Conservation (phyloP, 2,329 filamentous ascomycete species). For the Aspergillus ochraceoroseus region DNA sequence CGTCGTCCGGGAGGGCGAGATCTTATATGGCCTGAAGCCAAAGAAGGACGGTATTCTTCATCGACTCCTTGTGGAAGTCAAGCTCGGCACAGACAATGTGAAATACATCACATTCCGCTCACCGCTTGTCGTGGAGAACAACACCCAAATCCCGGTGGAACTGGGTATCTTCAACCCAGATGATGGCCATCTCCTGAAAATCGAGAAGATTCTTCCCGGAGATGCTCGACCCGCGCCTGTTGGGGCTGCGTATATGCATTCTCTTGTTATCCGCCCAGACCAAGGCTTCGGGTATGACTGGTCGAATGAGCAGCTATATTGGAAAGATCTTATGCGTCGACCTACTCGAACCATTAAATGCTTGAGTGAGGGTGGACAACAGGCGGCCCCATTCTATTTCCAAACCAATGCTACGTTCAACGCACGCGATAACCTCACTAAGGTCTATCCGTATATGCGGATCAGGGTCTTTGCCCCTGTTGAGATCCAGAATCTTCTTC, state of each 20-base stretch:
- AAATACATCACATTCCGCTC: conserved; percentile 97
- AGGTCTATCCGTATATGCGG: conserved; percentile 89
- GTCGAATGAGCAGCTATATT: conserved; percentile 85
- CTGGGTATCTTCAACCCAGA: conserved; percentile 83
- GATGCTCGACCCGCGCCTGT: conserved; percentile 86
- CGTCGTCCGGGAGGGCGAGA: conserved; percentile 90
- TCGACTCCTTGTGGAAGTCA: conserved; percentile 85
- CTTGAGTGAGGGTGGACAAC: conserved; percentile 74
- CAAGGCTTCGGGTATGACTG: conserved; percentile 95
- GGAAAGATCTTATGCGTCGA: conserved; percentile 81
- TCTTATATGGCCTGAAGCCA: conserved; percentile 80
- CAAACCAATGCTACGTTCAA: conserved; percentile 86
- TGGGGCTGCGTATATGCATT: conserved; percentile 85
- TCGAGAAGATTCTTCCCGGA: conserved; percentile 93
- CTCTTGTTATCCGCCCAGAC: conserved; percentile 80
- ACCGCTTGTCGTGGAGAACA: conserved; percentile 86
- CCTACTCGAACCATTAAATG: conserved; percentile 86
- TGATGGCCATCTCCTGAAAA: conserved; percentile 87
- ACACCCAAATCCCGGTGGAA: conserved; percentile 93
- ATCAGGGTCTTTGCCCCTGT: conserved; percentile 87
- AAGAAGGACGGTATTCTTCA: conserved; percentile 81
- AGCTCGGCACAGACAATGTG: conserved; percentile 86
- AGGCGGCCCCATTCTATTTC: conserved; percentile 83
- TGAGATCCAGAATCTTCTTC: conserved; percentile 87
- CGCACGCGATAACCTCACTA: conserved; percentile 73